Evolutionary conservation across 2,329 filamentous ascomycete species (phyloP), one percentile per base, ranked within the genome.

Genomic region (Coleophoma eucalyptorum): DNA sequence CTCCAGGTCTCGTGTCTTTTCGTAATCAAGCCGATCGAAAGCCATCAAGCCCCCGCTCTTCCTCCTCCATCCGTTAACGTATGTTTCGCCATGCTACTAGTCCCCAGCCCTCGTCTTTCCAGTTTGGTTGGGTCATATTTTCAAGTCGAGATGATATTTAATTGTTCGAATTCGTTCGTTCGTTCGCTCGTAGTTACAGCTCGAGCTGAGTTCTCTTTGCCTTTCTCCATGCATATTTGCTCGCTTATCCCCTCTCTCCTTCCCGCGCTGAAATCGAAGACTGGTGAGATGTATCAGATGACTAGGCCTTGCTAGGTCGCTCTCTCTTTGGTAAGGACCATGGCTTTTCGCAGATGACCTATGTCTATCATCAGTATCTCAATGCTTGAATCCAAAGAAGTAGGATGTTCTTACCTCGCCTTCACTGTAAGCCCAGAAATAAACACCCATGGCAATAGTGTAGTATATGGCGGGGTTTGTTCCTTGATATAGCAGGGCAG

Each of bases 381-480:
- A 5, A 5, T 26, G 26, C 10, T 8, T 26, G 10, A 26, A 6
- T 26, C 6, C 10, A 5, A 26, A 26, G 26, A 26, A 26, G 26
- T 8, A 26, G 26, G 26, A 26, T 26, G 10, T 26, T 75, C 87
- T 66, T 72, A 96, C 92, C 86, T 99, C 94, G 71, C 94, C 94
- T 71, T 99, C 93, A 63, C 87, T 94, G 64, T 95, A 97, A 1
- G 90, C 94, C 92, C 92, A 97, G 63, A 97, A 96, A 70, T 97
- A 99, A 13, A 94, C 86, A 7, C 75, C 77, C 73, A 95, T 85
- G 18, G 87, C 93, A 55, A 97, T 81, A 21, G 95, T 67, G 67
- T 97, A 97, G 73, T 97, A 99, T 48, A 97, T 73, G 4, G 90
- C 94, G 3, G 93, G 79, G 67, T 99, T 96, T 26, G 92, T 96